Base-by-base conservation (phyloP, 2,329 filamentous ascomycete species). In the Cadophora sp. region DNA sequence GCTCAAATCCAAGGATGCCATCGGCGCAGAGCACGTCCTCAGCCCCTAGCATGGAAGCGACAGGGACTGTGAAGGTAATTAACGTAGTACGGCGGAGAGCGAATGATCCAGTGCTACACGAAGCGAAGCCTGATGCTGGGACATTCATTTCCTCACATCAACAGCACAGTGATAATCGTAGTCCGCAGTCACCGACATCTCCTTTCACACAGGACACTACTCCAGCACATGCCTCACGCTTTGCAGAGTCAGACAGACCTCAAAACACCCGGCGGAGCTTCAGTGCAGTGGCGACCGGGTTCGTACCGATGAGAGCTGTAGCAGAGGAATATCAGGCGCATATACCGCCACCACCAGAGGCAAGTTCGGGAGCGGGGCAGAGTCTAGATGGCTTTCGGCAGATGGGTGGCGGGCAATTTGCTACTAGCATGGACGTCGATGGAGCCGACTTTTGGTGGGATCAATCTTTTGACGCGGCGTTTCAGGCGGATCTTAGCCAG, bases 251-350 rank as follows among this genome's bases (percentile, higher is more conserved):
- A n/a, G n/a, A n/a, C 48, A 51, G 22, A 8, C 48, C 48, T 19
- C 48, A 51, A 51, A 51, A 11, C 48, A 51, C 48, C 48, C 48
- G n/a, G 19, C 48, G 19, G 48, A 51, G 48, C 48, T 51, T 26
- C 16, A 26, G 22, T 26, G 19, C 22, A 51, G 19, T 51, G 22
- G 12, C 48, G 1, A 51, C n/a, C 48, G 48, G 48, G 12, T 51
- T 51, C n/a, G 48, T 51, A 51, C 48, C 48, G 8, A 51, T 51
- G 48, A 19, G 22, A 51, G 48, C 48, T 51, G 48, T 51, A 26
- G 24, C 48, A 22, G 48, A 51, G 48, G 48, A 51, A 51, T 51
- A 51, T 51, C 48, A 51, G 48, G 48, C n/a, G n/a, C n/a, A n/a
- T n/a, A n/a, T n/a, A n/a, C n/a, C n/a, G n/a, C n/a, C n/a, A 26